phyloP scores from a whole-genome alignment of 768 basidiomycete species.

The Paxillus rubicundulus region DNA sequence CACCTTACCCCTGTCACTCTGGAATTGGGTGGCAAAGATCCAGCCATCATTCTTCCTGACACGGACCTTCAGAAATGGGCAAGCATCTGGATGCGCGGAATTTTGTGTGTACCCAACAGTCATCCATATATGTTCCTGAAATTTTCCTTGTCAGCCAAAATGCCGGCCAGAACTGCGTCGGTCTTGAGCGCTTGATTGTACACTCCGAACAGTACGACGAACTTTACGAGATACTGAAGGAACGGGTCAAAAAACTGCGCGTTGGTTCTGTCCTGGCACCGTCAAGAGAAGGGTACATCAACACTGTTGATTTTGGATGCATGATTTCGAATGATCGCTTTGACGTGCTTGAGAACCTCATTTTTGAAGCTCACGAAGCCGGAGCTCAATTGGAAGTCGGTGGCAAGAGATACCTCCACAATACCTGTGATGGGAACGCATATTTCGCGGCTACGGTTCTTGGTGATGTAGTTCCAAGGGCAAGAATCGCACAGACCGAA shows the following conservation, averaged over 20 bases:
- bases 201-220: constrained; percentile 75
- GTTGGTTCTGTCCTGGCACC: constrained; percentile 71
- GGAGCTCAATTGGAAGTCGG: constrained; percentile 67
- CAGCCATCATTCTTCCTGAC: constrained; percentile 82
- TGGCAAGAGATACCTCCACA: constrained; percentile 63
- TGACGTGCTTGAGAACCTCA: constrained; percentile 61
- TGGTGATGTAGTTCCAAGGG: constrained; percentile 65
- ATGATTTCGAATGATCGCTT: constrained; percentile 83
- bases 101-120: constrained; percentile 63
- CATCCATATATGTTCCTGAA: neutral
- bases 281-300: constrained; percentile 64
- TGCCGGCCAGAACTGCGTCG: constrained; percentile 95
- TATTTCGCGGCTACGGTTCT: constrained; percentile 90
- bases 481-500: constrained; percentile 80
- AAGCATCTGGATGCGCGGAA: constrained; percentile 84
- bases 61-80: constrained; percentile 81
- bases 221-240: constrained; percentile 61
- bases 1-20: constrained; percentile 90
- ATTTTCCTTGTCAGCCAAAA: constrained; percentile 62
- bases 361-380: constrained; percentile 60
- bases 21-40: constrained; percentile 95
- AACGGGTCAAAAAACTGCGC: constrained; percentile 69
- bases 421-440: constrained; percentile 65
- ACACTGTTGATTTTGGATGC: constrained; percentile 79
- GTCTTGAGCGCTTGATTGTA: constrained; percentile 90